Evolutionary conservation across 2,329 filamentous ascomycete species (phyloP).

Genomic region (Dendryphion nanum): DNA sequence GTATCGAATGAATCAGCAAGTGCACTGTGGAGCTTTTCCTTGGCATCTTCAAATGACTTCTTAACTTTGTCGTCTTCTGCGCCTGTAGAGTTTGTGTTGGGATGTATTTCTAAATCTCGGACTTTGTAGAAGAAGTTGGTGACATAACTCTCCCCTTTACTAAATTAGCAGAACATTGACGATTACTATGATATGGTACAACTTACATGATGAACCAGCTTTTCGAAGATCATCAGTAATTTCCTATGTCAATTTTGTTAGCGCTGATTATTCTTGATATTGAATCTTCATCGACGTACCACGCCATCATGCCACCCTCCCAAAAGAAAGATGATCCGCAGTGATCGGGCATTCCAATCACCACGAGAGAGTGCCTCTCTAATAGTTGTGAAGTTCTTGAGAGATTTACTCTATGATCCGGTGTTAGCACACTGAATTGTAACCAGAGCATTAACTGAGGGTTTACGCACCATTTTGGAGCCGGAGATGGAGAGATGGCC

Average conservation of each 20-base stretch:
- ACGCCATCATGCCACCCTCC: conserved; percentile 89
- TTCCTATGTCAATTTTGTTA: too few species aligned
- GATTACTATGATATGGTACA: too few species aligned
- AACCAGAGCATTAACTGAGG: too few species aligned
- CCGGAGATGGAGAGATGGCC: conserved; percentile 87
- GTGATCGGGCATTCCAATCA: conserved; percentile 73
- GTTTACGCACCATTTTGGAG: conserved; percentile 97
- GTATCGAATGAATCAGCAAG: conserved; percentile 88
- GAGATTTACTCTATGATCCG: too few species aligned
- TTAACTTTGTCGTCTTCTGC: conserved; percentile 44
- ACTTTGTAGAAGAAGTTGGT: conserved; percentile 67
- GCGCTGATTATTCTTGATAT: too few species aligned
- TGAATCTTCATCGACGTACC: too few species aligned
- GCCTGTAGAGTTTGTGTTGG: conserved; percentile 26
- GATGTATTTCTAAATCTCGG: conserved; percentile 47
- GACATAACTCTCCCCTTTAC: conserved; percentile 79
- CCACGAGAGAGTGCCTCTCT: conserved; percentile 70
- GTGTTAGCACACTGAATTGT: too few species aligned
- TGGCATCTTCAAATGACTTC: conserved; percentile 52
- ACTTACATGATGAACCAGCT: conserved; percentile 68
- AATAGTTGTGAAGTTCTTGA: conserved; percentile 97
- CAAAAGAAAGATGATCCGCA: conserved; percentile 84
- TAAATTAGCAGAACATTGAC: too few species aligned
- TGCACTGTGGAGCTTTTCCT: conserved; percentile 60
- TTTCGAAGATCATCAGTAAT: conserved; percentile 81